Conservation (phyloP, 768 basidiomycete species). For the Chiua virens region DNA sequence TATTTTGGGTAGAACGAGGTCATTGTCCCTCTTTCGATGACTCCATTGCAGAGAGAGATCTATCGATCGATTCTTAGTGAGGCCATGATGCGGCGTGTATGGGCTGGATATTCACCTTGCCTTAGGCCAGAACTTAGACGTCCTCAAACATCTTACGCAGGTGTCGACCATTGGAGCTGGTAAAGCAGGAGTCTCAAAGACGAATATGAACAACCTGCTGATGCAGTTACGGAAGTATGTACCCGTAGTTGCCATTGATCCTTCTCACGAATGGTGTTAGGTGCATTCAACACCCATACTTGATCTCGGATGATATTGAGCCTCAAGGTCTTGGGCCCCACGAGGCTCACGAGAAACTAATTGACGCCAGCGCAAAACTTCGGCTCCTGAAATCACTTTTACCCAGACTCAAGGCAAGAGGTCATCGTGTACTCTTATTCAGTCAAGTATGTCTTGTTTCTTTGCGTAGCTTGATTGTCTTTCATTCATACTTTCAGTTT, state of each 20-base stretch:
- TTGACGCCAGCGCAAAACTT: conserved; percentile 85
- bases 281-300: conserved; percentile 90
- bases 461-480: neutral
- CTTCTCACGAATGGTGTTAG: conserved; percentile 36
- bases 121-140: conserved; percentile 67
- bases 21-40: conserved; percentile 88
- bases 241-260: neutral
- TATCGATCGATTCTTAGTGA: conserved; percentile 83
- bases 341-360: conserved; percentile 76
- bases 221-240: conserved; percentile 87
- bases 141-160: conserved; percentile 60
- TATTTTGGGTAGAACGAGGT: conserved; percentile 68
- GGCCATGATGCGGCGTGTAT: conserved; percentile 18
- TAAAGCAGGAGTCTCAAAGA: conserved; percentile 39
- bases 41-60: conserved; percentile 81
- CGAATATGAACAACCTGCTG: conserved; percentile 74
- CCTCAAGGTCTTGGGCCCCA: conserved; percentile 52
- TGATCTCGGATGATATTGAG: conserved; percentile 79
- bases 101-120: conserved; percentile 10
- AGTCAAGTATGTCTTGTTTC: conserved; percentile 64
- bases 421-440: conserved; percentile 88
- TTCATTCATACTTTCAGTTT: conserved; percentile 53
- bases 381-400: conserved; percentile 73
- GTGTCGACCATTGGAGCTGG: conserved; percentile 36
- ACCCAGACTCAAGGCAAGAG: conserved; percentile 79